These are phyloP conservation scores for Neopestalotiopsis sp. DNA, from an alignment of 2,329 filamentous ascomycete species.

Conservation along the genomic window DNA sequence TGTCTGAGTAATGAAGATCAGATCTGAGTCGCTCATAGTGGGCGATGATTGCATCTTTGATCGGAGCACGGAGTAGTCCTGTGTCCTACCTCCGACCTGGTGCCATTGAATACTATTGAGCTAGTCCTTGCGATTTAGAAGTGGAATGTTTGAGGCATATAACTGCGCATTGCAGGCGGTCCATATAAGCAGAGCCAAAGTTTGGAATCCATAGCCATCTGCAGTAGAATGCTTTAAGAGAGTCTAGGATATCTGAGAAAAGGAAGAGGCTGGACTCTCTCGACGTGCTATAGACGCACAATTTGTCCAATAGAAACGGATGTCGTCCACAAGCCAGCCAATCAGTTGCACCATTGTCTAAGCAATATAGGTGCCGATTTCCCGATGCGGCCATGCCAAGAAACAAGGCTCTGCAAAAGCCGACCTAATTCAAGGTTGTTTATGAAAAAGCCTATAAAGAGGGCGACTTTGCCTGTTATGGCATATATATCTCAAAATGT, in stretches of 20 bases:
- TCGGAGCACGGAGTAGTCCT: not conserved
- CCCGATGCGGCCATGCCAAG: not conserved
- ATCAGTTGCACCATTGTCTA: not conserved
- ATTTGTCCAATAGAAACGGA: not conserved
- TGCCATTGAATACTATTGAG: not conserved
- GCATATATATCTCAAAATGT: slow-evolving; percentile 4
- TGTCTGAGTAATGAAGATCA: not conserved
- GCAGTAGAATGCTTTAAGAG: not conserved
- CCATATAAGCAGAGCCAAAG: not conserved
- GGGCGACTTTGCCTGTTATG: not conserved
- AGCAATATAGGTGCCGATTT: not conserved
- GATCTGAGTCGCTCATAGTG: not conserved
- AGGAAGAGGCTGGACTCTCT: not conserved
- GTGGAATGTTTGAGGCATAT: slow-evolving; percentile 1
- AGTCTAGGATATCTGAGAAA: not conserved
- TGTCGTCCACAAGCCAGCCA: not conserved
- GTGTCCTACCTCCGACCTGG: not conserved
- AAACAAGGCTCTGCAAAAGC: not conserved
- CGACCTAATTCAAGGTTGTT: not conserved
- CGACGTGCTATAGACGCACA: not conserved
- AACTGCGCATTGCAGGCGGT: not conserved
- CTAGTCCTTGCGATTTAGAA: not conserved
- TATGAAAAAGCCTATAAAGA: not conserved
- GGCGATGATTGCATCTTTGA: not conserved
- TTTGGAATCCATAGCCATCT: not conserved